Evolutionary conservation across 768 basidiomycete genomes (phyloP).

Genomic region (Coprinellus micaceus): DNA sequence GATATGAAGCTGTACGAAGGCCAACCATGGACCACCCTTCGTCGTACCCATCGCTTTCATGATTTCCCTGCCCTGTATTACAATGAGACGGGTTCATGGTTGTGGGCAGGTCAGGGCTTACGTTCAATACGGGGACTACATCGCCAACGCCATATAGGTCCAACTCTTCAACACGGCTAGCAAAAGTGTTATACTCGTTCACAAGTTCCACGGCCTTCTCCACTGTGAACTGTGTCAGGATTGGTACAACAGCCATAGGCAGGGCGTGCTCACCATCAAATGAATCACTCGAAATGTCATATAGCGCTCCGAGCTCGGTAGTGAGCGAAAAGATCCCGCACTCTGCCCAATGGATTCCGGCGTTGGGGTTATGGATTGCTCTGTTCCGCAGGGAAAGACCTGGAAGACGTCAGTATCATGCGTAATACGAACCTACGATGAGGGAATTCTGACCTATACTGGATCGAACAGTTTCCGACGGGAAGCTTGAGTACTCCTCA

Average conservation of each 20-base stretch:
- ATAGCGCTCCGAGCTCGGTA: slow-evolving; percentile 60
- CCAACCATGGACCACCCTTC: slow-evolving; percentile 70
- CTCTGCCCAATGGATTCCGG: slow-evolving; percentile 65
- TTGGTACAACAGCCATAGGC: background rate
- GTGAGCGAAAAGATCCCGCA: slow-evolving; percentile 74
- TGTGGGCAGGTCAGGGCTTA: no score
- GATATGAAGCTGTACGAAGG: slow-evolving; percentile 58
- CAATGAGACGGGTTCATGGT: background rate
- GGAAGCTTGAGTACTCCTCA: slow-evolving; percentile 1
- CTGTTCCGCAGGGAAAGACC: slow-evolving; percentile 70
- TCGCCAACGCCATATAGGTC: slow-evolving; percentile 60
- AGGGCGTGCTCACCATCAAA: slow-evolving; percentile 42
- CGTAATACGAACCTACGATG: slow-evolving; percentile 5
- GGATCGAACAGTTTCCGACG: slow-evolving; percentile 2
- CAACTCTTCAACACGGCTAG: slow-evolving; percentile 55
- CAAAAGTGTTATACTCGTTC: slow-evolving; percentile 63
- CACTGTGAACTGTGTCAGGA: slow-evolving; percentile 27
- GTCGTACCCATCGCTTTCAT: slow-evolving; percentile 45
- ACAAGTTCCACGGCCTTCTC: slow-evolving; percentile 47
- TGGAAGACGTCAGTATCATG: slow-evolving; percentile 21
- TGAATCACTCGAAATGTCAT: slow-evolving; percentile 35
- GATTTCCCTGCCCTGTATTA: slow-evolving; percentile 69
- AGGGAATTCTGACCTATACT: slow-evolving; percentile 13
- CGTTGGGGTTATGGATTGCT: slow-evolving; percentile 56
- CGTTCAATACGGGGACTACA: slow-evolving; percentile 72